Evolutionary conservation across 768 basidiomycete species (phyloP), one percentile per base, ranked within the genome.

Genomic region (Tulasnella sp.): DNA sequence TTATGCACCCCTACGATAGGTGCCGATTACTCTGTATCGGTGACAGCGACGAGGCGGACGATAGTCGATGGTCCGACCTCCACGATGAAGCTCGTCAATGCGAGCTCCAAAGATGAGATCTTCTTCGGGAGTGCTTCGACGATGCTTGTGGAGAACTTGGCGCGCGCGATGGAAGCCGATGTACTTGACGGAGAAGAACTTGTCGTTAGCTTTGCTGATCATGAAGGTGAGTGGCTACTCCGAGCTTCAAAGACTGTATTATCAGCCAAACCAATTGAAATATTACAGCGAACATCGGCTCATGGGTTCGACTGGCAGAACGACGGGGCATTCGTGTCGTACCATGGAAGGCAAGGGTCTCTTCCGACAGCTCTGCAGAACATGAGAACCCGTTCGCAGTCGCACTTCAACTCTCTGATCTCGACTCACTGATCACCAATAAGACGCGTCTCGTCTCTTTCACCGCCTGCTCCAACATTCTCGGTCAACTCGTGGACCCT

Each of bases 391-490:
- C 86, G 1, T 89, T 85, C 66, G 82, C 85, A 2, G 71, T 88
- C 32, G 68, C 68, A 3, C 75, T 82, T 49, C 75, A 78, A 41
- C 67, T 80, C 23, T 75, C 77, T 30, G 78, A 81, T 10, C 76
- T 88, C 0, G 69, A 84, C 11, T 78, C 82, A 1, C 75, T 89
- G 10, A 76, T 88, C 65, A 76, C 82, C 0, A 58, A 75, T 19
- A 81, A 78, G 65, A 89, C 87, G 24, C 82, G 86, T 2, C 73
- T 90, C 54, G 76, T 88, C 48, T 84, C 88, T 0, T 81, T 88
- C 69, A 78, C 82, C 1, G 87, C 80, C 3, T 85, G 82, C 64
- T 88, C 85, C 3, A 89, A 89, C 67, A 77, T 89, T 56, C 76
- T 88, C 21, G 87, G 88, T 7, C 78, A 80, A 4, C 70, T 84